These are phyloP conservation scores for Exophiala sp. DNA, from an alignment of 2,329 filamentous ascomycete species.

Conservation along the genomic window DNA sequence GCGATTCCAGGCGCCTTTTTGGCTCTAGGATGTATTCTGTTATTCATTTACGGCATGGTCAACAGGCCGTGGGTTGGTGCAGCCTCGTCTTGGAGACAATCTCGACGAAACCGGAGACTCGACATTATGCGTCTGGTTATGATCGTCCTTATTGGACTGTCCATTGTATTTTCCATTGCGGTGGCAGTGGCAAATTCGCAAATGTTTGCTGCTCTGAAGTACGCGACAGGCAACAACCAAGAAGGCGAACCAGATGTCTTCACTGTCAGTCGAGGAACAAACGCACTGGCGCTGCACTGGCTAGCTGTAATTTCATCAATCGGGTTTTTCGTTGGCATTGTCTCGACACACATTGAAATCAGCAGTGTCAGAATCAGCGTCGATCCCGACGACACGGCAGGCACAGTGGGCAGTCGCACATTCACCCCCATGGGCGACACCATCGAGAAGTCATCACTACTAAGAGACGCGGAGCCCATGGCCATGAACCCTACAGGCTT, in stretches of 20 bases:
- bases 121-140: slow-evolving; percentile 4
- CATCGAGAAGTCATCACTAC: slow-evolving; percentile 9
- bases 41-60: slow-evolving; percentile 1
- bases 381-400: slow-evolving; percentile 6
- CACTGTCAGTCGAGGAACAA: slow-evolving; percentile 2
- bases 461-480: slow-evolving; percentile 10
- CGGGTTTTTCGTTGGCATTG: slow-evolving; percentile 7
- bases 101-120: slow-evolving; percentile 1
- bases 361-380: slow-evolving; percentile 10
- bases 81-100: slow-evolving; percentile 6
- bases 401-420: slow-evolving; percentile 1
- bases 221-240: slow-evolving; percentile 4
- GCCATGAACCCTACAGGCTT: slow-evolving; percentile 4
- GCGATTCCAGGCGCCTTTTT: slow-evolving; percentile 8
- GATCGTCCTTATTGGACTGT: slow-evolving; percentile 2
- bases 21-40: slow-evolving; percentile 4
- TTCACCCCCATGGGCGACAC: slow-evolving; percentile 10
- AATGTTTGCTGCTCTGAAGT: slow-evolving; percentile 6
- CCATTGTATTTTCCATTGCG: slow-evolving; percentile 4
- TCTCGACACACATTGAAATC: slow-evolving; percentile 9
- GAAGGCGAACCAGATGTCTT: slow-evolving; percentile 2
- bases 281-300: slow-evolving; percentile 9
- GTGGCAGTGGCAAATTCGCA: slow-evolving; percentile 8
- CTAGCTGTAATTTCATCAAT: slow-evolving; percentile 7
- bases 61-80: slow-evolving; percentile 10